Conservation (phyloP, 2,329 filamentous ascomycete species). For the Fusarium xylarioides region DNA sequence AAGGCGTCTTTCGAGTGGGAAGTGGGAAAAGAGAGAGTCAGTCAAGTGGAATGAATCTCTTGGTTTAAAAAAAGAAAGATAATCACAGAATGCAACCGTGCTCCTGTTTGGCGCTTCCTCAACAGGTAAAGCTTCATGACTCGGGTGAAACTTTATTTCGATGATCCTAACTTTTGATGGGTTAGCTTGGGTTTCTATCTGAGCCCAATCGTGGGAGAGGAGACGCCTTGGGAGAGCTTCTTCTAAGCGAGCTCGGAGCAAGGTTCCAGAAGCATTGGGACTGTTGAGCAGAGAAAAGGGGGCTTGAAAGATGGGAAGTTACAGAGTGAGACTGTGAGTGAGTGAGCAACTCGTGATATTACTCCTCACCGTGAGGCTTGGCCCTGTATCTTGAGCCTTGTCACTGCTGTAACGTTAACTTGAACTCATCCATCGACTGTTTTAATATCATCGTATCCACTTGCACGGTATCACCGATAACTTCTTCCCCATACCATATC, state of each 20-base stretch:
- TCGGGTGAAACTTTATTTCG: conserved; percentile 33
- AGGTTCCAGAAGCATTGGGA: not conserved
- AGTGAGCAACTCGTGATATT: not conserved
- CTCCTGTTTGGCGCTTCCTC: conserved; percentile 32
- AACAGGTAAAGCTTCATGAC: conserved; percentile 23
- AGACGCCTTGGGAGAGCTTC: not conserved
- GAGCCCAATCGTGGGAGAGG: conserved; percentile 10
- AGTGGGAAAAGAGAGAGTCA: not conserved
- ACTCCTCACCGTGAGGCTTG: not conserved
- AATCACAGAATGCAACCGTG: not conserved
- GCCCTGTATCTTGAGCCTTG: not conserved
- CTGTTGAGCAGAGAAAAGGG: not conserved
- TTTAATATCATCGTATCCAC: not conserved
- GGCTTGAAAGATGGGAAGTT: not conserved
- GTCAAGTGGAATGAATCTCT: not conserved
- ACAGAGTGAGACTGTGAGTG: not conserved
- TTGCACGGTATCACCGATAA: not conserved
- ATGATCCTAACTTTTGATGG: conserved; percentile 7
- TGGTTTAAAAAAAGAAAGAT: not conserved
- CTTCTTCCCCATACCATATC: not conserved
- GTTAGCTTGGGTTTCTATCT: conserved; percentile 12
- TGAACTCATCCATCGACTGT: not conserved
- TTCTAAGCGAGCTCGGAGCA: not conserved
- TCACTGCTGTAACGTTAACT: not conserved
- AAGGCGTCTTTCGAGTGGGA: not conserved